phyloP scores from a whole-genome alignment of 2,329 filamentous ascomycete genomes.

The Madurella mycetomatis region DNA sequence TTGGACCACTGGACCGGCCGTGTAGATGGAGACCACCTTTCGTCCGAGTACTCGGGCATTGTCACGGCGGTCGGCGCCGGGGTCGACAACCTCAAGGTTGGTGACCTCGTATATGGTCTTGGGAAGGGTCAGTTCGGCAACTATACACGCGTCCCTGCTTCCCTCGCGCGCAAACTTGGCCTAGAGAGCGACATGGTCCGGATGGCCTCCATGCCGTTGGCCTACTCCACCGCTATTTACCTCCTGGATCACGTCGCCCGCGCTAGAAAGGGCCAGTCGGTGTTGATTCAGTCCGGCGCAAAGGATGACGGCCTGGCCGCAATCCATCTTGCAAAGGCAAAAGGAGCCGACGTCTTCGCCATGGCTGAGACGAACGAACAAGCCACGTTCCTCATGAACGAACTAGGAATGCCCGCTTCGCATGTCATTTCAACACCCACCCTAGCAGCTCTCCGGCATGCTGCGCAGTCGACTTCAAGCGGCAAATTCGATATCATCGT shows the following conservation, averaged over 20 bases:
- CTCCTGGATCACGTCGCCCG: conserved; percentile 25
- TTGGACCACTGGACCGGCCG: conserved; percentile 23
- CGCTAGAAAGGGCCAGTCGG: conserved; percentile 20
- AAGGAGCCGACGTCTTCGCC: conserved; percentile 18
- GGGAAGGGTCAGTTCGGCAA: conserved; percentile 26
- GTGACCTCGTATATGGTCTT: conserved; percentile 28
- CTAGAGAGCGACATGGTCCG: conserved; percentile 16
- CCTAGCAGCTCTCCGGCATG: neutral
- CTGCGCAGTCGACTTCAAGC: neutral
- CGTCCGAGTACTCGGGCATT: conserved; percentile 13
- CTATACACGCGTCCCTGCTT: conserved; percentile 23
- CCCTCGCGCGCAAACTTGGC: conserved; percentile 21
- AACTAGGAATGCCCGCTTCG: neutral
- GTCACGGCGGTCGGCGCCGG: conserved; percentile 20
- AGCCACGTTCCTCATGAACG: neutral
- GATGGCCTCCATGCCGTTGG: conserved; percentile 26
- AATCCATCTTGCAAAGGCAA: conserved; percentile 15
- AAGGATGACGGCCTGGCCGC: conserved; percentile 24
- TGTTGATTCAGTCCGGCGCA: conserved; percentile 27
- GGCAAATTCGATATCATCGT: neutral
- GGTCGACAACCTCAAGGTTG: conserved; percentile 17
- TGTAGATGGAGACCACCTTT: conserved; percentile 23
- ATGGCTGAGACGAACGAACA: conserved; percentile 21
- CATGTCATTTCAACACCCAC: neutral
- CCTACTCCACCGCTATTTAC: conserved; percentile 28